A percentile compares a stretch with the other conserved stretches of the same genome.
Conservation (phyloP, 2,329 filamentous ascomycete genomes). For the Arthrocladium fulminans region DNA sequence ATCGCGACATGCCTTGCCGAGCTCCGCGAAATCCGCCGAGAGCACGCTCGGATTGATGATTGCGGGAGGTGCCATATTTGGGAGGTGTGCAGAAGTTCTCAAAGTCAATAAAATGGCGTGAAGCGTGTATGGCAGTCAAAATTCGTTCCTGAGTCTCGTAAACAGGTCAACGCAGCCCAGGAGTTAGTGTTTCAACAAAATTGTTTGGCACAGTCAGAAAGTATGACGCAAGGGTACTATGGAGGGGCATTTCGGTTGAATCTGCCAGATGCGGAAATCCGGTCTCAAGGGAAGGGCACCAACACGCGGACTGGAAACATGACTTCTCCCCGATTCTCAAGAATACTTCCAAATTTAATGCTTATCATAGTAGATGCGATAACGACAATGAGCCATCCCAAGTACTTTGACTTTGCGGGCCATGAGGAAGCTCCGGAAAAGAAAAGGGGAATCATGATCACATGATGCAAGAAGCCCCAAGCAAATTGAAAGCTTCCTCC, state of each 20-base stretch:
- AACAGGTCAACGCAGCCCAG: not conserved
- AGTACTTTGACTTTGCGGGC: too few relatives aligned
- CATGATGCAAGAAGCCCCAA: too few relatives aligned
- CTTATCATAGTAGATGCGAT: not conserved
- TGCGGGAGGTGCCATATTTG: conserved; percentile 77
- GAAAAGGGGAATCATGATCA: too few relatives aligned
- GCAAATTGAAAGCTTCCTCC: too few relatives aligned
- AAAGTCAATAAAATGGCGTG: too few relatives aligned
- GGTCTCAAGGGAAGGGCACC: too few relatives aligned
- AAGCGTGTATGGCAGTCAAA: not conserved
- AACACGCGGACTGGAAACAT: too few relatives aligned
- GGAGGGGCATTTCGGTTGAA: not conserved
- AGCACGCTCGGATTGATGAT: conserved; percentile 99
- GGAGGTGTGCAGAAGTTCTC: too few relatives aligned
- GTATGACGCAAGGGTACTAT: not conserved
- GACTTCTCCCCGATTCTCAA: too few relatives aligned
- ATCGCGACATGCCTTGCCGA: conserved; percentile 75
- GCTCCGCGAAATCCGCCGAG: conserved; percentile 84
- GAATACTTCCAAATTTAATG: too few relatives aligned
- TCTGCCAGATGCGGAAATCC: too few relatives aligned
- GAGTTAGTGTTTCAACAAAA: not conserved
- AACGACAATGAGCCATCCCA: not conserved
- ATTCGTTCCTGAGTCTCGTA: not conserved
- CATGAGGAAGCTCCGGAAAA: too few relatives aligned
- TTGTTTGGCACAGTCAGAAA: not conserved